phyloP scores from a whole-genome alignment of 148 eudicot genomes.

The Persicaria tinctoria region DNA sequence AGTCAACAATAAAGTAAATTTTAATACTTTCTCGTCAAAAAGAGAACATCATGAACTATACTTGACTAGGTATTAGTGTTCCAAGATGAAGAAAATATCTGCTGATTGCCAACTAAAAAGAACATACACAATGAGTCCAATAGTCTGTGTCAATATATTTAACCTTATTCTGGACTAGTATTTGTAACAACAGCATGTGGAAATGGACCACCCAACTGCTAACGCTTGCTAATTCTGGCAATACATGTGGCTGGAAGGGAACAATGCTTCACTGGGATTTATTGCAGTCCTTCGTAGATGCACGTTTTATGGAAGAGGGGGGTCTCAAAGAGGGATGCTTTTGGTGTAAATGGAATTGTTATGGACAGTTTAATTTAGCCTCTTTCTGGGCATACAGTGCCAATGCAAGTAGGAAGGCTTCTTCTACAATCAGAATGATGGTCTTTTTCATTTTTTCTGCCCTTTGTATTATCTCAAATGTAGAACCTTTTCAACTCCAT shows the following conservation, averaged over 20 bases:
- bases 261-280: background rate
- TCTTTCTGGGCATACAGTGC: background rate
- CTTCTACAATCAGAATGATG: background rate
- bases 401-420: background rate
- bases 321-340: background rate
- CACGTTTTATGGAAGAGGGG: background rate
- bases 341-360: background rate
- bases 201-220: background rate
- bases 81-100: constrained; percentile 6
- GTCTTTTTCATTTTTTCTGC: background rate
- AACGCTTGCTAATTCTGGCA: background rate
- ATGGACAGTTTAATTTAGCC: background rate
- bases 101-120: background rate
- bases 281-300: background rate
- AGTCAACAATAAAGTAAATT: constrained; percentile 4
- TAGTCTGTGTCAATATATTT: background rate
- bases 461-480: background rate
- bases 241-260: background rate
- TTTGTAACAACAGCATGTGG: background rate
- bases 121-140: background rate
- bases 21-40: background rate
- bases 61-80: background rate
- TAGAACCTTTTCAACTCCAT: background rate
- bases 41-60: constrained; percentile 4
- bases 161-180: background rate